Evolutionary conservation across 2,329 filamentous ascomycete genomes (phyloP).

Genomic region (Parafenestella ontariensis): DNA sequence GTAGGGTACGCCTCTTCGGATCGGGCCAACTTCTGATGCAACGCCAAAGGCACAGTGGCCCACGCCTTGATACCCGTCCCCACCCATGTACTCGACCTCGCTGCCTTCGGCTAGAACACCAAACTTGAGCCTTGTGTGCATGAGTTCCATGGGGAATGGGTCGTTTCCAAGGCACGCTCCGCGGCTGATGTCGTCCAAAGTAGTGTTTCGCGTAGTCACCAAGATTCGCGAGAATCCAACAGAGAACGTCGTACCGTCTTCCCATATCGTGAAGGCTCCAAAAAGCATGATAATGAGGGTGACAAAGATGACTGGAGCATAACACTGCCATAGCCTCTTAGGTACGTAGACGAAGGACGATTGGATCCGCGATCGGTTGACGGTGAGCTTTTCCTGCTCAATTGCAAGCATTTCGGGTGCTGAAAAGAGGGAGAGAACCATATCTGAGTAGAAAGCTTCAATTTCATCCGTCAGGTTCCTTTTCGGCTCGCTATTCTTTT

Average conservation of each 20-base stretch:
- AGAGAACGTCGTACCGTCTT: slow-evolving; percentile 47
- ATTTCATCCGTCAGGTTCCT: slow-evolving; percentile 30
- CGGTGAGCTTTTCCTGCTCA: slow-evolving; percentile 12
- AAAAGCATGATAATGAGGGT: slow-evolving; percentile 36
- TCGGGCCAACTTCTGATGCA: slow-evolving; percentile 31
- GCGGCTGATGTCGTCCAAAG: slow-evolving; percentile 48
- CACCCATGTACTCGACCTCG: slow-evolving; percentile 30
- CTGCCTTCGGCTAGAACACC: slow-evolving; percentile 44
- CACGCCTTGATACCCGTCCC: slow-evolving; percentile 25
- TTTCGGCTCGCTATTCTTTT: slow-evolving; percentile 38
- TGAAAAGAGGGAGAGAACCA: slow-evolving; percentile 45
- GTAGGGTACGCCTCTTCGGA: slow-evolving; percentile 30
- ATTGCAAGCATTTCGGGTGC: slow-evolving; percentile 42
- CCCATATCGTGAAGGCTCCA: slow-evolving; percentile 37
- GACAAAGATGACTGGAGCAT: slow-evolving; percentile 41
- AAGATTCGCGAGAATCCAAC: slow-evolving; percentile 45
- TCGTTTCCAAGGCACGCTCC: slow-evolving; percentile 51
- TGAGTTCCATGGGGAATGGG: slow-evolving; percentile 48
- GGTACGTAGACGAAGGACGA: slow-evolving; percentile 44
- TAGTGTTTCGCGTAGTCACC: slow-evolving; percentile 45
- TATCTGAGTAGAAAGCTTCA: slow-evolving; percentile 42
- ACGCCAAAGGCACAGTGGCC: slow-evolving; percentile 44
- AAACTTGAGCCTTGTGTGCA: slow-evolving; percentile 47
- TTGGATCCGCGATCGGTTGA: slow-evolving; percentile 31
- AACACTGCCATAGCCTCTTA: slow-evolving; percentile 43